Evolutionary conservation across 306 rosid species (phyloP).

Genomic region (Ormosia emarginata): DNA sequence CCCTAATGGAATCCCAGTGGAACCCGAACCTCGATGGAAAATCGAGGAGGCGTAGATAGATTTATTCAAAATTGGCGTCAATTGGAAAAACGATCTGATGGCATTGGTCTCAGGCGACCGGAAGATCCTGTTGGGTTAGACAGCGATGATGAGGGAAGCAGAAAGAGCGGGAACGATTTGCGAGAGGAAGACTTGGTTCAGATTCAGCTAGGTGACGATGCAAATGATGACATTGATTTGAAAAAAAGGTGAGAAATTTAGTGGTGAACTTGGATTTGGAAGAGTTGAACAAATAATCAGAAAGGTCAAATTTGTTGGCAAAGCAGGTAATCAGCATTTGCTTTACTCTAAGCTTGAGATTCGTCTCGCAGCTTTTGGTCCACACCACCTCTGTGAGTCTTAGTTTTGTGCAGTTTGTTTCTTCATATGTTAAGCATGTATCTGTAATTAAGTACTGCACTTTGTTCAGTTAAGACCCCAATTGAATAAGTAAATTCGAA

Average conservation of each 20-base stretch:
- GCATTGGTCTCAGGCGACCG: not conserved
- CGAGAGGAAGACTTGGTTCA: constrained; percentile 26
- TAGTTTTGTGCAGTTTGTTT: no score
- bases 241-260: not conserved
- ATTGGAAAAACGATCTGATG: no score
- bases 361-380: constrained; percentile 66
- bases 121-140: constrained; percentile 19
- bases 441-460: no score
- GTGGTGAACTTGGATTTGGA: constrained; percentile 23
- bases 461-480: no score
- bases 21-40: no score
- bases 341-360: constrained; percentile 56
- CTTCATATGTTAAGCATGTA: no score
- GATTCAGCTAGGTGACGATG: not conserved
- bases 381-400: constrained; percentile 42
- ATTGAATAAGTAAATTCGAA: no score
- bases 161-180: not conserved
- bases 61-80: no score
- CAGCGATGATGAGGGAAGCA: not conserved
- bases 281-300: constrained; percentile 42
- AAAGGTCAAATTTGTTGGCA: constrained; percentile 52
- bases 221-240: not conserved
- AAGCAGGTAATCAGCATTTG: constrained; percentile 56
- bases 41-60: no score
- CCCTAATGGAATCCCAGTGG: no score